These are phyloP conservation scores for Phytophthora sojae DNA, from an alignment of 352 stramenopile species.

Conservation along the genomic window DNA sequence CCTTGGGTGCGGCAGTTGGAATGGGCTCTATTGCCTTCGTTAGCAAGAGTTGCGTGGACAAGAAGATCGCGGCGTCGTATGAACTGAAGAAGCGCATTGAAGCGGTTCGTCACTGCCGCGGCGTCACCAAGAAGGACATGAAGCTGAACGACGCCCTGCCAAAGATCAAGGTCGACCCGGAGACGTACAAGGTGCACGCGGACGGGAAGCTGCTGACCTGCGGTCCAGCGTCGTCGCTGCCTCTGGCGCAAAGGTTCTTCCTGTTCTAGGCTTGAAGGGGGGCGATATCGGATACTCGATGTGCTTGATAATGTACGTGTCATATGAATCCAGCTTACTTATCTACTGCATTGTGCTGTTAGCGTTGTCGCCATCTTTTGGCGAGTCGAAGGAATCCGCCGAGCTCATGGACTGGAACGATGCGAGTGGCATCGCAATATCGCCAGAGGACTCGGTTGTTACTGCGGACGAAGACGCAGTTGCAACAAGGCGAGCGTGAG, in stretches of 20 bases:
- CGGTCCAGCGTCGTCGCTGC: slow-evolving; percentile 81
- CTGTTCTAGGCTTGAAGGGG: slow-evolving; percentile 81
- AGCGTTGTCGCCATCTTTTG: slow-evolving; percentile 27
- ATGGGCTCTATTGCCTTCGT: slow-evolving; percentile 92
- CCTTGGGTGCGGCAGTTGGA: slow-evolving; percentile 65
- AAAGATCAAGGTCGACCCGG: slow-evolving; percentile 94
- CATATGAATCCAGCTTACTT: slow-evolving; percentile 22
- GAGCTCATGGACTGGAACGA: slow-evolving; percentile 40
- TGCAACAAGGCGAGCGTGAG: slow-evolving; percentile 35
- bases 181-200: slow-evolving; percentile 96
- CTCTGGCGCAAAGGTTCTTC: slow-evolving; percentile 94
- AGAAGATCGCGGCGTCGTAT: slow-evolving; percentile 73
- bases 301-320: slow-evolving; percentile 31
- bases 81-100: slow-evolving; percentile 90
- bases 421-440: slow-evolving; percentile 33
- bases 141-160: slow-evolving; percentile 95
- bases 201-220: slow-evolving; percentile 92
- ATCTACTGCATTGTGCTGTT: slow-evolving; percentile 31
- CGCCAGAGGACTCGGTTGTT: slow-evolving; percentile 33
- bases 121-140: slow-evolving; percentile 96
- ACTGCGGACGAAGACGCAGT: slow-evolving; percentile 32
- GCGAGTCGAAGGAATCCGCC: slow-evolving; percentile 32
- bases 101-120: slow-evolving; percentile 83
- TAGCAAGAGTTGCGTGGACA: slow-evolving; percentile 80
- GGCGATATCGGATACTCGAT: not conserved